Percentiles rank a stretch among this genome's conserved stretches.
phyloP scores from a whole-genome alignment of 2,329 filamentous ascomycete species.

The Hypomyces perniciosus region DNA sequence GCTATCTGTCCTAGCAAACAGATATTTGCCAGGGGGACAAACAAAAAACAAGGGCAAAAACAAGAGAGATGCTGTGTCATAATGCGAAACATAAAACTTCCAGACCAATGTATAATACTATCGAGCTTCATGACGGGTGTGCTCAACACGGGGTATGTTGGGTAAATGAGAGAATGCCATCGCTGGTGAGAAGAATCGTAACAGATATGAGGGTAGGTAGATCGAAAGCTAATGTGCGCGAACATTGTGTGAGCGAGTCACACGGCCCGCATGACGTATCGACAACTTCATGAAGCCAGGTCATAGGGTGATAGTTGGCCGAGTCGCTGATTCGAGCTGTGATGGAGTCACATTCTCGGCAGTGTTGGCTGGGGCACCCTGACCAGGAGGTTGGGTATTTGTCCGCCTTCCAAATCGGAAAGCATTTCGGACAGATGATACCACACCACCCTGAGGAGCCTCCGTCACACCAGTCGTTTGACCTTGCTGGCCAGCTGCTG shows the following conservation, averaged over 20 bases:
- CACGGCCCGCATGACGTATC: conserved; percentile 1
- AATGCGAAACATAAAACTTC: conserved; percentile 18
- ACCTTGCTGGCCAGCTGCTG: conserved; percentile 3
- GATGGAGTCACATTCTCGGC: conserved; percentile 34
- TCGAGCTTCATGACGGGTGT: conserved; percentile 24
- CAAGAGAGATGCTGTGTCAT: conserved; percentile 19
- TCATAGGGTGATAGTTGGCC: conserved; percentile 15
- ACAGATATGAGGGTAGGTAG: not conserved
- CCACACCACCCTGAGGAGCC: conserved; percentile 18
- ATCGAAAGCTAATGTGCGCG: not conserved
- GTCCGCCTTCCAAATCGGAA: conserved; percentile 27
- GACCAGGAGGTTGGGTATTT: conserved; percentile 16
- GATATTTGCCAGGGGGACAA: not conserved
- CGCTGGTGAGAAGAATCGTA: conserved; percentile 20
- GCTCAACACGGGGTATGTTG: conserved; percentile 12
- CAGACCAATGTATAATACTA: conserved; percentile 15
- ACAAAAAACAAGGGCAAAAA: conserved; percentile 14
- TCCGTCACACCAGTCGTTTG: not conserved
- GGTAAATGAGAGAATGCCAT: conserved; percentile 26
- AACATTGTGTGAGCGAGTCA: not conserved
- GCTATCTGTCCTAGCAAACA: not conserved
- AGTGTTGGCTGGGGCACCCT: conserved; percentile 13
- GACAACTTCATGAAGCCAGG: conserved; percentile 6
- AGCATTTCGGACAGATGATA: conserved; percentile 28
- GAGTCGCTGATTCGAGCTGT: conserved; percentile 41